Evolutionary conservation across 495 filamentous ascomycete genomes (phyloP).

Genomic region (Schizothecium vesticola): DNA sequence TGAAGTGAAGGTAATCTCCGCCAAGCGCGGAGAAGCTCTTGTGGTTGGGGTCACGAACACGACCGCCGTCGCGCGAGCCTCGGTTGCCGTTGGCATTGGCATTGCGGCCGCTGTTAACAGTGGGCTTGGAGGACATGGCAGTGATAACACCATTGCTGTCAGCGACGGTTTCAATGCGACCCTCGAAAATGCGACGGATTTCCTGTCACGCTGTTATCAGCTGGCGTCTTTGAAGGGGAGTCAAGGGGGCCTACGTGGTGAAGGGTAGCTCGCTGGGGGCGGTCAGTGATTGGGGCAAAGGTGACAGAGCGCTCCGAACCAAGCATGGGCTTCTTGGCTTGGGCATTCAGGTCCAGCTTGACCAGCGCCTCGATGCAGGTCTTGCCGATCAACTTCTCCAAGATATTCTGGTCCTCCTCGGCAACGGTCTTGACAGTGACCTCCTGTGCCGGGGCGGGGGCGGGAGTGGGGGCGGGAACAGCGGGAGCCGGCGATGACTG

Average conservation of each 20-base stretch:
- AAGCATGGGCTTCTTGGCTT: constrained; percentile 21
- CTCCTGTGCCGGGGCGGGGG: not conserved
- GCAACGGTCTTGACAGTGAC: constrained; percentile 10
- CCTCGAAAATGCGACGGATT: constrained; percentile 41
- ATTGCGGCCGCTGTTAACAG: constrained; percentile 23
- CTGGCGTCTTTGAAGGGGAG: not conserved
- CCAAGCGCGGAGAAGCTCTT: constrained; percentile 42
- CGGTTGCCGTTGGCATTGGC: not conserved
- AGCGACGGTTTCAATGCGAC: constrained; percentile 27
- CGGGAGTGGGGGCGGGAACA: not conserved
- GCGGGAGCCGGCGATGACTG: not conserved
- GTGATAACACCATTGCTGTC: constrained; percentile 30
- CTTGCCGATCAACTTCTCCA: constrained; percentile 29
- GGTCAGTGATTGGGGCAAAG: constrained; percentile 36
- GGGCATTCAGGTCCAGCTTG: constrained; percentile 25
- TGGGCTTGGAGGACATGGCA: constrained; percentile 25
- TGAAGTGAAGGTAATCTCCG: constrained; percentile 83
- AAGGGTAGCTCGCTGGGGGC: constrained; percentile 31
- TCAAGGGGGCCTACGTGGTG: constrained; percentile 32
- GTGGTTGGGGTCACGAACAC: constrained; percentile 25
- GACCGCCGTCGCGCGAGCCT: constrained; percentile 13
- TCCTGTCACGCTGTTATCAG: constrained; percentile 26
- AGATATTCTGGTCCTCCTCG: constrained; percentile 15
- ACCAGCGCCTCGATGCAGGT: constrained; percentile 30
- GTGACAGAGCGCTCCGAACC: constrained; percentile 19